phyloP scores from a whole-genome alignment of 257 asterid species.

The Pogostemon cablin region DNA sequence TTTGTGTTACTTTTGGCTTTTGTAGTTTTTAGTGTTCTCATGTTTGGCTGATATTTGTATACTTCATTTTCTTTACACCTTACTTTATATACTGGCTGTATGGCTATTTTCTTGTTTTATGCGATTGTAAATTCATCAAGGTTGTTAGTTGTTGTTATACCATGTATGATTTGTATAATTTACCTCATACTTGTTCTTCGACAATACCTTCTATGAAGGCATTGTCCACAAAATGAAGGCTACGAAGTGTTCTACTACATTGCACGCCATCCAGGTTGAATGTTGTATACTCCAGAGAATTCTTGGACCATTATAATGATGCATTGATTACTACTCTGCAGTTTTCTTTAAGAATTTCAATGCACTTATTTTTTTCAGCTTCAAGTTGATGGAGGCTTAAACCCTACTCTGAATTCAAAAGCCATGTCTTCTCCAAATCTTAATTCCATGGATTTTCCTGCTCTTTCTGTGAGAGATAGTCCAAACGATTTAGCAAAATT shows the following conservation, averaged over 20 bases:
- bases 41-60: background rate
- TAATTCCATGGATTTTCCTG: slow-evolving; percentile 84
- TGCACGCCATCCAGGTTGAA: background rate
- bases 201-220: background rate
- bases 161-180: slow-evolving; percentile 7
- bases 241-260: background rate
- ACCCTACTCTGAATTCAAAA: slow-evolving; percentile 61
- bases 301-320: slow-evolving; percentile 12
- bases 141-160: background rate
- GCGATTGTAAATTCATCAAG: background rate
- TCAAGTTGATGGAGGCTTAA: slow-evolving; percentile 82
- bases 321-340: slow-evolving; percentile 4
- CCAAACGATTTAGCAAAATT: slow-evolving; percentile 54
- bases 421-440: slow-evolving; percentile 74
- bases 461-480: slow-evolving; percentile 65
- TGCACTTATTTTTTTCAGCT: slow-evolving; percentile 53
- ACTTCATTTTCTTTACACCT: background rate
- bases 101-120: background rate
- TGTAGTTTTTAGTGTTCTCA: slow-evolving; percentile 1
- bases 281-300: background rate
- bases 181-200: background rate
- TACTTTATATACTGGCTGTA: background rate
- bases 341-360: slow-evolving; percentile 22
- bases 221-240: background rate
- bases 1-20: background rate